Conservation (phyloP, 306 rosid species). For the Cicer cuneatum region DNA sequence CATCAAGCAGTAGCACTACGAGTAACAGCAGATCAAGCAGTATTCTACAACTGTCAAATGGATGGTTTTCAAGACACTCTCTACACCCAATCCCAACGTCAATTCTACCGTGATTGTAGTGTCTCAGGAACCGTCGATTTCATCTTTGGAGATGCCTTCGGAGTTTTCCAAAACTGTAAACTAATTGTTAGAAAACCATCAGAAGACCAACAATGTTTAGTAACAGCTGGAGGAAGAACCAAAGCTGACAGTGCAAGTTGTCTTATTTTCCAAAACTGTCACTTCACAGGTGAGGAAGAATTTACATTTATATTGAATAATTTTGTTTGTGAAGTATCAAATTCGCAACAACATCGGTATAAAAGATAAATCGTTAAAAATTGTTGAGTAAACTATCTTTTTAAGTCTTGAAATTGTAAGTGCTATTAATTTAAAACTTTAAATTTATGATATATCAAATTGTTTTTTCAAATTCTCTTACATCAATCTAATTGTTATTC, state of each 20-base stretch:
- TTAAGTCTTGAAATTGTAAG: no score
- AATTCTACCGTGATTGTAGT: slow-evolving; percentile 62
- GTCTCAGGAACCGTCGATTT: slow-evolving; percentile 58
- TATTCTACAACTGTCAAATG: slow-evolving; percentile 52
- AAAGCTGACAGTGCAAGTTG: slow-evolving; percentile 44
- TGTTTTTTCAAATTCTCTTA: no score
- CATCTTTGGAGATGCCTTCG: slow-evolving; percentile 54
- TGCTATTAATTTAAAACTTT: no score
- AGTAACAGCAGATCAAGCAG: slow-evolving; percentile 53
- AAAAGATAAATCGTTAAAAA: no score
- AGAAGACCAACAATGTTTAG: slow-evolving; percentile 51
- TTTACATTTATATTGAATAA: no score
- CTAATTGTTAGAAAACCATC: slow-evolving; percentile 55
- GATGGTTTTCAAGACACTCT: slow-evolving; percentile 62
- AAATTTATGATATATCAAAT: no score
- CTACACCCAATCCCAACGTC: slow-evolving; percentile 50
- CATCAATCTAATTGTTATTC: no score
- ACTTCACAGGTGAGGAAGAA: slow-evolving; percentile 47
- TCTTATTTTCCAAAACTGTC: slow-evolving; percentile 61
- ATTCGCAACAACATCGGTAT: no score
- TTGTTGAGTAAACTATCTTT: no score
- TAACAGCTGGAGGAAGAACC: slow-evolving; percentile 67
- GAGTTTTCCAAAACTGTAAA: slow-evolving; percentile 66
- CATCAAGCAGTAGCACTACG: slow-evolving; percentile 62
- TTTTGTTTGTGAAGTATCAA: no score